Evolutionary conservation across 306 rosid genomes (phyloP).

Genomic region (Quercus aquifolioides): DNA sequence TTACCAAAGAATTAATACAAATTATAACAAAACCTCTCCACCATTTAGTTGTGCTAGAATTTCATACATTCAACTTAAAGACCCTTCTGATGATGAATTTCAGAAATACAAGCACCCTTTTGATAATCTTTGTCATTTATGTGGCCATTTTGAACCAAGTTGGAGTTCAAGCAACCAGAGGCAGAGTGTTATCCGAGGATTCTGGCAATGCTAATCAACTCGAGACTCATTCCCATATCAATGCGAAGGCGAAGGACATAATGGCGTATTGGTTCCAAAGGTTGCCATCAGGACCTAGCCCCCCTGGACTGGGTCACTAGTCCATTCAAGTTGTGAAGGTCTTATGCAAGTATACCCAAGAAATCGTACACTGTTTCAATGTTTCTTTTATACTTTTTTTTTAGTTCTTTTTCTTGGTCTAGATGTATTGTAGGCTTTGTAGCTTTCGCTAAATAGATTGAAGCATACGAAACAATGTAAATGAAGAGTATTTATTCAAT

Average conservation of each 20-base stretch:
- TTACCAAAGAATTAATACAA: no score
- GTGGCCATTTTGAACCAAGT: conserved; percentile 11
- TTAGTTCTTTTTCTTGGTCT: no score
- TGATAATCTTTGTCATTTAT: conserved; percentile 5
- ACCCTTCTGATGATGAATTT: conserved; percentile 13
- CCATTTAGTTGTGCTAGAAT: no score
- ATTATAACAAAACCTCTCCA: no score
- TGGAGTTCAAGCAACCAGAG: conserved; percentile 28
- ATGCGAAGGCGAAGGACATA: conserved; percentile 12
- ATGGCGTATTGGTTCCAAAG: conserved; percentile 31
- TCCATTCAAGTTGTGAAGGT: neutral
- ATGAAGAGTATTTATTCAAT: no score
- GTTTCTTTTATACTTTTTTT: no score
- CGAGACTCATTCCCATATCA: conserved; percentile 11
- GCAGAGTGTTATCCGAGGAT: conserved; percentile 18
- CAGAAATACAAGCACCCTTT: conserved; percentile 7
- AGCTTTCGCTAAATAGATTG: no score
- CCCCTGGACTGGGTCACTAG: conserved; percentile 30
- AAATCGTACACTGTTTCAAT: no score
- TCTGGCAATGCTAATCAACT: conserved; percentile 23
- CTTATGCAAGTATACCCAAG: neutral
- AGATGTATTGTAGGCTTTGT: no score
- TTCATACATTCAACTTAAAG: no score
- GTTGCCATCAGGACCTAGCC: conserved; percentile 36
- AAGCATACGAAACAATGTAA: no score